These are phyloP conservation scores for Madurella fahalii DNA, from an alignment of 2,329 filamentous ascomycete genomes.

Conservation along the genomic window DNA sequence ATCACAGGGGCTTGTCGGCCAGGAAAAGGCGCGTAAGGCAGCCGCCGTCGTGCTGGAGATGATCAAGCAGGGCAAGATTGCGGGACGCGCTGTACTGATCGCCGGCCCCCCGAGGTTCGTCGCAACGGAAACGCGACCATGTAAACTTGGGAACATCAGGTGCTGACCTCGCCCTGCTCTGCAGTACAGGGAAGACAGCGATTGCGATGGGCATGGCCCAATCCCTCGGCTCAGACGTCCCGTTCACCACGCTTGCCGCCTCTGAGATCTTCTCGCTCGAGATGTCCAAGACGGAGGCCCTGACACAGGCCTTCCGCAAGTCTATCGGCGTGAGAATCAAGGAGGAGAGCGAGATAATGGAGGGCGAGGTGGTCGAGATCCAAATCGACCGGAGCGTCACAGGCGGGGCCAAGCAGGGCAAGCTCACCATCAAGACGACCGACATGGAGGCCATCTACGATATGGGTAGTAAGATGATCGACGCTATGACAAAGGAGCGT, in stretches of 20 bases:
- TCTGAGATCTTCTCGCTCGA: conserved; percentile 98
- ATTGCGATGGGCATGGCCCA: conserved; percentile 99
- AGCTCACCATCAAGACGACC: conserved; percentile 98
- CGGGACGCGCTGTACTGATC: conserved; percentile 88
- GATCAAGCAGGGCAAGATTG: conserved; percentile 99
- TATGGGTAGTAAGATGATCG: conserved; percentile 99
- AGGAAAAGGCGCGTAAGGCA: conserved; percentile 94
- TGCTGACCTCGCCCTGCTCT: conserved; percentile 16
- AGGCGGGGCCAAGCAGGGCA: conserved; percentile 95
- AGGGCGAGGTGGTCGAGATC: conserved; percentile 98
- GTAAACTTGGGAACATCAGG: neutral
- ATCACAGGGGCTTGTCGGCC: conserved; percentile 91
- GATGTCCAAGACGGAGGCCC: conserved; percentile 98
- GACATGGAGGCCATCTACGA: conserved; percentile 99
- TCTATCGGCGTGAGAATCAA: conserved; percentile 98
- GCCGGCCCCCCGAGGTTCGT: conserved; percentile 78
- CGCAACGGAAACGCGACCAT: neutral
- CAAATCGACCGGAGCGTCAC: conserved; percentile 97
- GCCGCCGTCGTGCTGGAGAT: conserved; percentile 96
- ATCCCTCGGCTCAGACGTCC: conserved; percentile 87
- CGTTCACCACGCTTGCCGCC: conserved; percentile 91
- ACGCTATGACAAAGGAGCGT: conserved; percentile 98
- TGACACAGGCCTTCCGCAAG: conserved; percentile 98
- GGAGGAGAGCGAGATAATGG: conserved; percentile 98
- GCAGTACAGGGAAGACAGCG: conserved; percentile 92